phyloP scores from a whole-genome alignment of 208 protist genomes.

The Leishmania turanica region DNA sequence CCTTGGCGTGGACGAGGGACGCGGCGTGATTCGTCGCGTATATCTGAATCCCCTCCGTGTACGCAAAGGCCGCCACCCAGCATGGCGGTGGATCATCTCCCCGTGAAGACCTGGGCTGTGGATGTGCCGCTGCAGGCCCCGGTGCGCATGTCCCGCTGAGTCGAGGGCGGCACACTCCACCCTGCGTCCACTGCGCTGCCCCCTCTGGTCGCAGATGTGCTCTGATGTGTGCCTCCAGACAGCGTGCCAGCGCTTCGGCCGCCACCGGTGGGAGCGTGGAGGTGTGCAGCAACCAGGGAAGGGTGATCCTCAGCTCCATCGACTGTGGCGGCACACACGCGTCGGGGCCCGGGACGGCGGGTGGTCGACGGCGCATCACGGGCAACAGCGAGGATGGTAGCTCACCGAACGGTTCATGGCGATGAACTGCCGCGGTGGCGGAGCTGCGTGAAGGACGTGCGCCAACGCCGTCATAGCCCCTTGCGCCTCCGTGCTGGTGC shows the following conservation, averaged over 20 bases:
- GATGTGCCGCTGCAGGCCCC: background rate
- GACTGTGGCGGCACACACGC: background rate
- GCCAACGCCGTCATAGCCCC: background rate
- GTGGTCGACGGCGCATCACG: background rate
- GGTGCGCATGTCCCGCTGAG: background rate
- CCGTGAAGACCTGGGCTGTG: background rate
- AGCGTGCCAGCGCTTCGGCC: background rate
- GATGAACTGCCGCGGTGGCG: background rate
- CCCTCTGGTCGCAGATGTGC: background rate
- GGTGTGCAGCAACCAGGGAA: conserved; percentile 26
- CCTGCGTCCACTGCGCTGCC: background rate
- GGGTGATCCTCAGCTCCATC: conserved; percentile 6
- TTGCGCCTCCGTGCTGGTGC: background rate
- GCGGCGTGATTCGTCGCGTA: conserved; percentile 11
- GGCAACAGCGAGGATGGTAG: background rate
- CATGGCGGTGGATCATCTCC: conserved; percentile 8
- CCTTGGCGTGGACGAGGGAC: background rate
- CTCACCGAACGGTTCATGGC: background rate
- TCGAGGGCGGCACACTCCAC: background rate
- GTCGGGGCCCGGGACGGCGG: background rate
- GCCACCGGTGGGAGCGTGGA: conserved; percentile 8
- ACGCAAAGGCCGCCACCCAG: conserved; percentile 36
- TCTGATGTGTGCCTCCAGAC: conserved; percentile 12
- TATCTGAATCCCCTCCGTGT: conserved; percentile 26
- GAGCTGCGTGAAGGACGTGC: background rate